Conservation (phyloP, 345 rosid species). For the Heritiera fomes region DNA sequence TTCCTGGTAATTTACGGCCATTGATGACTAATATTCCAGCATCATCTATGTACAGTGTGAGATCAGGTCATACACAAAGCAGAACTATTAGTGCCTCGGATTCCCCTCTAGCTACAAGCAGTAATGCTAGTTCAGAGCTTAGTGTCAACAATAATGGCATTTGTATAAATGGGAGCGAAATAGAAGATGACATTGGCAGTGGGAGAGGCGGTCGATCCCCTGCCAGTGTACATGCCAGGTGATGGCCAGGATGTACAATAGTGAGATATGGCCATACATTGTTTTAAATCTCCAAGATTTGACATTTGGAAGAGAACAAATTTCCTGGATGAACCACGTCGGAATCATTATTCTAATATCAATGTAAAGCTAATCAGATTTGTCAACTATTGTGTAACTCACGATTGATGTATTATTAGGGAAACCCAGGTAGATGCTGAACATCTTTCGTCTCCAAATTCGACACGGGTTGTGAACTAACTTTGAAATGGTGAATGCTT, state of each 20-base stretch:
- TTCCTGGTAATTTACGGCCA: constrained; percentile 87
- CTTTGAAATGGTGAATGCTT: constrained; percentile 3
- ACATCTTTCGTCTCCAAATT: constrained; percentile 21
- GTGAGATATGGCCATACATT: constrained; percentile 3
- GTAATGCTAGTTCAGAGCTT: constrained; percentile 94
- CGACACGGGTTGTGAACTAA: constrained; percentile 30
- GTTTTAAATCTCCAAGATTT: constrained; percentile 24
- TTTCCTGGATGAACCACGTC: constrained; percentile 21
- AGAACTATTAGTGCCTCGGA: constrained; percentile 74
- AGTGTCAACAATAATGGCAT: constrained; percentile 76
- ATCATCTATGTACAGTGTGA: constrained; percentile 94
- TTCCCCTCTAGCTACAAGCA: constrained; percentile 95
- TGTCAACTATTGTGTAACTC: constrained; percentile 32
- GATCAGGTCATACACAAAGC: constrained; percentile 75
- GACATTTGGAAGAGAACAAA: constrained; percentile 29
- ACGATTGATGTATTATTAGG: constrained; percentile 34
- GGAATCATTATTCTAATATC: constrained; percentile 21
- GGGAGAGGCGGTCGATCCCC: constrained; percentile 77
- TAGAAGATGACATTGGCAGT: constrained; percentile 61
- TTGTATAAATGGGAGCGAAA: constrained; percentile 57
- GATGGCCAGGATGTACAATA: constrained; percentile 25
- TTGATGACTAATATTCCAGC: constrained; percentile 95
- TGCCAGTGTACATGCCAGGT: constrained; percentile 59
- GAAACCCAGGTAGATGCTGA: constrained; percentile 22
- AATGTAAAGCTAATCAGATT: constrained; percentile 40